Conservation (phyloP, 768 basidiomycete genomes). For the Pleurotus citrinopileatus region DNA sequence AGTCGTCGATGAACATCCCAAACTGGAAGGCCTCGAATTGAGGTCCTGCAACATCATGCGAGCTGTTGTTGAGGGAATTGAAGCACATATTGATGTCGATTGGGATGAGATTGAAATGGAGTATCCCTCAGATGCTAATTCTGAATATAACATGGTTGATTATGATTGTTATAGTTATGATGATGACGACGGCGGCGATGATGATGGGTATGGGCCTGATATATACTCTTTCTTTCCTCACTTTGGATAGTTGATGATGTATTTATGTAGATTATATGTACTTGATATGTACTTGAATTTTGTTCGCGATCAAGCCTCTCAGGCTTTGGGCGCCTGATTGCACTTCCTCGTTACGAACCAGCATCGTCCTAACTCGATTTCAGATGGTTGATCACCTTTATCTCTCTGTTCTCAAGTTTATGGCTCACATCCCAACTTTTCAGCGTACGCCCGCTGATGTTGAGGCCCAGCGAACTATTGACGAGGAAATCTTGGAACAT, state of each 20-base stretch:
- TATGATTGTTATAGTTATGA: neutral
- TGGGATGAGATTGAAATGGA: neutral
- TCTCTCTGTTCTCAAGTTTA: no score
- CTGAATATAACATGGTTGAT: no score
- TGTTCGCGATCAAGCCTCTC: no score
- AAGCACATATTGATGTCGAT: neutral
- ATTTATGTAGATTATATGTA: neutral
- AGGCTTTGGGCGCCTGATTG: no score
- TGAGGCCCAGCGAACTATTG: neutral
- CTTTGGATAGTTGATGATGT: no score
- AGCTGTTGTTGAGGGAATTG: neutral
- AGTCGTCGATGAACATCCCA: neutral
- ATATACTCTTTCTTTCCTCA: neutral
- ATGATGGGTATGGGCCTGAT: neutral
- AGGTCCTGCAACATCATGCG: neutral
- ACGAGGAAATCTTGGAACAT: neutral
- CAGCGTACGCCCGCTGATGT: no score
- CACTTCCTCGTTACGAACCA: no score
- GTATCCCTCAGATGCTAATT: neutral
- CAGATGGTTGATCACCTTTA: no score
- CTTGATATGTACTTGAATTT: no score
- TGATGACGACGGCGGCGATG: neutral
- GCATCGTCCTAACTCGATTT: no score
- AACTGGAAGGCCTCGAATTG: neutral
- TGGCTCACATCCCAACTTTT: no score